Evolutionary conservation across 164 flowering plant species (phyloP).

Genomic region (Stephania cephalantha): DNA sequence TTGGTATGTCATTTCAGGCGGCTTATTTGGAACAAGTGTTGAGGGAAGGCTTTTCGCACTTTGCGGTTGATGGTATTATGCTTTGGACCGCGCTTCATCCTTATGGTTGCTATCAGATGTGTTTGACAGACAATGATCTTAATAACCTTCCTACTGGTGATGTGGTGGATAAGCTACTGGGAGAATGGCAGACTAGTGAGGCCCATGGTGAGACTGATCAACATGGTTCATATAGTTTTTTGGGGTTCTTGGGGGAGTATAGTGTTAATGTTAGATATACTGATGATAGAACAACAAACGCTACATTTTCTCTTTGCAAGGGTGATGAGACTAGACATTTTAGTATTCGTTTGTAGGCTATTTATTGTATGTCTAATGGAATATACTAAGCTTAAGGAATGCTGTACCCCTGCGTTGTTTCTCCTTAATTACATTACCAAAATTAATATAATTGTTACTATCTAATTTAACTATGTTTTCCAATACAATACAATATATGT

Average conservation of each 20-base stretch:
- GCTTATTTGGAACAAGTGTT: constrained; percentile 65
- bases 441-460: too few species aligned
- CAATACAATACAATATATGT: too few species aligned
- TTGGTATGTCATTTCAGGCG: constrained; percentile 36
- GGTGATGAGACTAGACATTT: constrained; percentile 66
- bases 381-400: too few species aligned
- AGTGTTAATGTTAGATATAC: constrained; percentile 35
- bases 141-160: constrained; percentile 74
- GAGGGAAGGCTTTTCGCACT: constrained; percentile 93
- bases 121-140: constrained; percentile 65
- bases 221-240: constrained; percentile 63
- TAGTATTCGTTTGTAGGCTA: constrained; percentile 38
- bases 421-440: too few species aligned
- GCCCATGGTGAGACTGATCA: constrained; percentile 43
- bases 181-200: constrained; percentile 64
- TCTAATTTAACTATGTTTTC: too few species aligned
- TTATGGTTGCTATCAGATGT: constrained; percentile 82
- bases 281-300: constrained; percentile 25
- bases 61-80: constrained; percentile 74
- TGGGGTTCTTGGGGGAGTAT: constrained; percentile 80
- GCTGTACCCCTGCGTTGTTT: too few species aligned
- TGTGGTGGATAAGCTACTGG: constrained; percentile 64
- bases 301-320: constrained; percentile 47
- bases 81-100: constrained; percentile 79
- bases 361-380: background rate